Evolutionary conservation across 148 eudicot genomes (phyloP), one percentile per base, ranked within the genome.

Genomic region (Camellia granthamiana): DNA sequence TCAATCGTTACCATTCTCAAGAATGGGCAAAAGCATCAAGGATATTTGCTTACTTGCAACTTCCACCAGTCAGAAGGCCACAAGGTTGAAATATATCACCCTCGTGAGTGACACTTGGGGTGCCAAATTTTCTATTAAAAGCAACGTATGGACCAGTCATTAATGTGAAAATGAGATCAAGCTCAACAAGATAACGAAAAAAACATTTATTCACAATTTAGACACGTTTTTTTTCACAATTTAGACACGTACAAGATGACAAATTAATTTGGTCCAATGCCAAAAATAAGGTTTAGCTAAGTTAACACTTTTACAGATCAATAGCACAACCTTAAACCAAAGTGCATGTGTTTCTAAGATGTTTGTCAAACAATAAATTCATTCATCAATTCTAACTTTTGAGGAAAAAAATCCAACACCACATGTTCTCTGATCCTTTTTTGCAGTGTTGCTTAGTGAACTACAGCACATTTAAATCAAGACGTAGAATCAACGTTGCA

Each of bases 21-120:
- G 49, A 70, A 21, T 4, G 0, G 6, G 66, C 1, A 55, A 65
- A 51, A 19, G 72, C 56, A 81, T 43, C 68, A 55, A 51, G 55
- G 14, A 56, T 30, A 3, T 18, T 69, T 63, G 6, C 87, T 72
- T 86, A 97, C 99, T 90, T 92, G 81, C 99, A 97, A 85, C 98
- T 94, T 72, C 99, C 99, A 87, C 99, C 99, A 65, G 99, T 94
- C 75, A 97, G 83, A 83, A 94, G 94, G 79, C 99, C 99, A 87
- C 99, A 91, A 66, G 99, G 99, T 84, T 92, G 97, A 90, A 92
- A 94, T 75, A 97, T 81, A 75, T 97, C 99, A 21, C 99, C 99
- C 83, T 97, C 98, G 67, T 90, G 93, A 63, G 95, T 94, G 64
- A 92, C 97, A 86, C 95, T 92, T 65, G 97, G 92, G 68, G 87